Evolutionary conservation across 345 rosid genomes (phyloP), one percentile per base, ranked within the genome.

Genomic region (Eutrema japonicum): DNA sequence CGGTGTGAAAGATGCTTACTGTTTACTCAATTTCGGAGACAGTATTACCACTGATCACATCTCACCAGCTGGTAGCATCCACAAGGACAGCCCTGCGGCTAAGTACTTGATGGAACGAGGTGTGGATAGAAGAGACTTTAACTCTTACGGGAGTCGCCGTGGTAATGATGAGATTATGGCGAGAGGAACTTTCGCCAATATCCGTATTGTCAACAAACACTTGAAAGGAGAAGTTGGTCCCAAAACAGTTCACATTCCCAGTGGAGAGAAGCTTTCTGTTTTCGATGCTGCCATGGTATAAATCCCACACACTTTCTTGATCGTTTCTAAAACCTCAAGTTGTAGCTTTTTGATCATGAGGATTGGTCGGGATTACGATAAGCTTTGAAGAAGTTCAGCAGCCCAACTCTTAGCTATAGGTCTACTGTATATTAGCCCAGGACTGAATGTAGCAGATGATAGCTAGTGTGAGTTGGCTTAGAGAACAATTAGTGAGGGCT

Each of bases 11-110:
- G 98, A 92, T 74, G 99, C 99, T 6, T 90, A 86, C 86, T 95
- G 99, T 77, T 79, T 95, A 29, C 87, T 95, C 64, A 95, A 86
- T 81, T 89, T 92, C 65, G 99, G 98, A 16, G 99, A 95, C 80
- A 95, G 98, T 73, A 95, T 95, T 62, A 95, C 99, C 48, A 95
- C 99, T 10, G 99, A 95, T 80, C 99, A 95, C 79, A 95, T 95
- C 56, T 95, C 99, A 59, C 99, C 99, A 3, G 99, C 99, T 30
- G 98, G 99, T 69, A 92, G 87, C 84, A 95, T 95, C 82, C 92
- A 95, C 75, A 95, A 85, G 78, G 99, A 92, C 77, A 92, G 96
- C 80, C 97, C 99, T 0, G 90, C 99, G 42, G 98, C 99, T 10
- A 89, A 87, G 76, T 95, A 87, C 75, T 92, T 92, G 63, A 80